A percentile compares a stretch with the other conserved stretches of the same genome.
Conservation (phyloP, 305 asterid species). For the Fraxinus angustifolia region DNA sequence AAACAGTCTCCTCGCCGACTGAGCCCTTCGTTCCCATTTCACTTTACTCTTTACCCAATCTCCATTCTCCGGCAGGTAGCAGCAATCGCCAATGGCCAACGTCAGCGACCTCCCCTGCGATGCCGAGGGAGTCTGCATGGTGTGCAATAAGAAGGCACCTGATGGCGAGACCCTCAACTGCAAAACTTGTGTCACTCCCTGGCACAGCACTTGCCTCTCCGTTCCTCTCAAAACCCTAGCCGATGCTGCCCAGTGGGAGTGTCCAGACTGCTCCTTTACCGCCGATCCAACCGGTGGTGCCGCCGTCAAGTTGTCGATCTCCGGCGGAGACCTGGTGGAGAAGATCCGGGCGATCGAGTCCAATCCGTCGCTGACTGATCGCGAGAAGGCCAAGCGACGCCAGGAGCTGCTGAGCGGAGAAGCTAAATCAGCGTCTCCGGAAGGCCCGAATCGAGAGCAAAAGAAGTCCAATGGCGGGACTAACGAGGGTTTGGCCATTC, state of each 20-base stretch:
- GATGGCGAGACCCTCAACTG: slow-evolving; percentile 55
- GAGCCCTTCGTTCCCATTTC: slow-evolving; percentile 27
- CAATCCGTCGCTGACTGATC: slow-evolving; percentile 55
- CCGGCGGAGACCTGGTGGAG: slow-evolving; percentile 51
- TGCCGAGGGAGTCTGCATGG: slow-evolving; percentile 85
- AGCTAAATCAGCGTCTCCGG: neutral
- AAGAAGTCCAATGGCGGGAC: slow-evolving; percentile 17
- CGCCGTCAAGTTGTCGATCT: slow-evolving; percentile 19
- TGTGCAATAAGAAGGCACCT: slow-evolving; percentile 49
- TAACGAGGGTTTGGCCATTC: slow-evolving; percentile 47
- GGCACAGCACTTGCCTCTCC: slow-evolving; percentile 75
- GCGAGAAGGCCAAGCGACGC: slow-evolving; percentile 71
- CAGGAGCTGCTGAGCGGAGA: slow-evolving; percentile 67
- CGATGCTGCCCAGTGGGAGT: slow-evolving; percentile 61
- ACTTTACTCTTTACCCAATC: slow-evolving; percentile 28
- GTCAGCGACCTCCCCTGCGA: slow-evolving; percentile 69
- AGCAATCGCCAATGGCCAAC: slow-evolving; percentile 44
- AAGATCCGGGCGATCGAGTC: slow-evolving; percentile 67
- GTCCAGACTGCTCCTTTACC: slow-evolving; percentile 62
- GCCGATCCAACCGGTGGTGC: slow-evolving; percentile 19
- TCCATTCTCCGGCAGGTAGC: neutral
- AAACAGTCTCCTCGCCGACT: slow-evolving; percentile 30
- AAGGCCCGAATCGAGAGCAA: neutral
- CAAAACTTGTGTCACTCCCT: slow-evolving; percentile 77
- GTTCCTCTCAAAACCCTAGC: slow-evolving; percentile 46